Base-by-base conservation (phyloP, 768 basidiomycete species). In the Omphalotus guepiniiformis region DNA sequence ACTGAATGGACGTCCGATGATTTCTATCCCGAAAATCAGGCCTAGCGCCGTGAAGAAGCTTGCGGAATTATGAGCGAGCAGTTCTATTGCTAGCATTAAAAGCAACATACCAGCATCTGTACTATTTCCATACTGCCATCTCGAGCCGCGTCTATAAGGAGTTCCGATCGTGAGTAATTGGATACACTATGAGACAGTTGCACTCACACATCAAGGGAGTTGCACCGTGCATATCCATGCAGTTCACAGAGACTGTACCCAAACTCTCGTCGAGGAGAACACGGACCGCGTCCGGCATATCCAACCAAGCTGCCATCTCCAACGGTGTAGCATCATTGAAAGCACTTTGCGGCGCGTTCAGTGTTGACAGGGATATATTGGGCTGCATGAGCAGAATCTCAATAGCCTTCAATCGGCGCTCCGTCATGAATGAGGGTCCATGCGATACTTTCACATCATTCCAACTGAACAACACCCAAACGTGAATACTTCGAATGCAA, bases 151-250 rank as follows among this genome's bases (percentile, higher is more conserved):
- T 90, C 88, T 91, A 59, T 48, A 52, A 38, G 6, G 32, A n/a
- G n/a, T n/a, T n/a, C n/a, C n/a, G 29, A 42, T 43, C 18, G 45
- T 53, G 39, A 26, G 46, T 47, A 8, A 41, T 8, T 28, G 7
- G 1, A 43, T 39, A 39, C 32, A 49, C 47, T 39, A 47, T 45
- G 39, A 51, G 39, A 50, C 54, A 30, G 34, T 52, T 45, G 37
- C 29, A 71, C 83, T 68, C 71, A 91, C 88, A 91, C 88, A 91
- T 91, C 50, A 91, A 70, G 5, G 88, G 80, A 22, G 88, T 91
- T 19, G 84, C 87, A 6, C 85, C 85, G 57, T 84, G 79, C 19
- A 76, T 66, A 57, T 91, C 88, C 70, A 80, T 77, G 26, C 81
- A 85, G 53, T 90, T 83, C 3, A 88, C 85, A 6, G 82, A 75